phyloP scores from a whole-genome alignment of 2,329 filamentous ascomycete species.

The Nemania diffusa region DNA sequence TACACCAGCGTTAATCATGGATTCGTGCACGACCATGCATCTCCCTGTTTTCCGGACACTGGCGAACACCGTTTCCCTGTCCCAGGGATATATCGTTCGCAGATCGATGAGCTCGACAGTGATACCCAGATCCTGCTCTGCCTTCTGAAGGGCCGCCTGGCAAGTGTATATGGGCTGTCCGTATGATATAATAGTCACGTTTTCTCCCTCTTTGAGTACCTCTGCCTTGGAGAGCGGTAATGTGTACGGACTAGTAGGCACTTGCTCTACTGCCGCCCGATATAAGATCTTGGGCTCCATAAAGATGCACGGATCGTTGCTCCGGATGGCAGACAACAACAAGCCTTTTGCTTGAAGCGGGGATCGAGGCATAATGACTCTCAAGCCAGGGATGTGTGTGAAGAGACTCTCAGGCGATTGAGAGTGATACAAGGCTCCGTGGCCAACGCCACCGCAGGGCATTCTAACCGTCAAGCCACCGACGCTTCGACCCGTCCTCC shows the following conservation, averaged over 20 bases:
- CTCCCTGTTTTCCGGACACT: constrained; percentile 89
- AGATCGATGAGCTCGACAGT: constrained; percentile 88
- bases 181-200: constrained; percentile 87
- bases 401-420: constrained; percentile 91
- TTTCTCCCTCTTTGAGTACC: constrained; percentile 79
- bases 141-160: constrained; percentile 77
- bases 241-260: constrained; percentile 82
- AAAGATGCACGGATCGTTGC: constrained; percentile 90
- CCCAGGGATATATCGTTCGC: constrained; percentile 91
- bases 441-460: constrained; percentile 89
- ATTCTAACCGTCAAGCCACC: constrained; percentile 89
- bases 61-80: constrained; percentile 79
- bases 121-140: constrained; percentile 79
- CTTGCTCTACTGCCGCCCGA: constrained; percentile 89
- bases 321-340: constrained; percentile 77
- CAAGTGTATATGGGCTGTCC: constrained; percentile 91
- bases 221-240: constrained; percentile 88
- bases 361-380: constrained; percentile 86
- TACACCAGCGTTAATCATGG: constrained; percentile 89
- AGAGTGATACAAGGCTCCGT: constrained; percentile 88
- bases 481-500: constrained; percentile 65
- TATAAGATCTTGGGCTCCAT: constrained; percentile 96
- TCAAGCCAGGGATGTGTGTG: constrained; percentile 84
- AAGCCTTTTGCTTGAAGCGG: constrained; percentile 90
- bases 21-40: constrained; percentile 89